phyloP scores from a whole-genome alignment of 169 alveolate species.

The Plasmodium chabaudi region DNA sequence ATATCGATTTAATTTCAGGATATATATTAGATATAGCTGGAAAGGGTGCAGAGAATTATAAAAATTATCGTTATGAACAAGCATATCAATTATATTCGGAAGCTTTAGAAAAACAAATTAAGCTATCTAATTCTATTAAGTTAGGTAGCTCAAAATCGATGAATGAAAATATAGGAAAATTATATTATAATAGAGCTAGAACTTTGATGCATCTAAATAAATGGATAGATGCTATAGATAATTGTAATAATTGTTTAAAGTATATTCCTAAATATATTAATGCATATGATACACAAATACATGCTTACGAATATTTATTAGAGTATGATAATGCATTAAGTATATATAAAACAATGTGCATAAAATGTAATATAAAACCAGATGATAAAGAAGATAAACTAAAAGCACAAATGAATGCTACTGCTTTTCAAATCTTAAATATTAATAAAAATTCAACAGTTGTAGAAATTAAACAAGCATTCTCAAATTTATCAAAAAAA shows the following conservation, averaged over 20 bases:
- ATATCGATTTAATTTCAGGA: slow-evolving; percentile 75
- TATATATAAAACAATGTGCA: slow-evolving; percentile 77
- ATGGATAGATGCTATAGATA: slow-evolving; percentile 84
- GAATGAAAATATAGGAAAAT: slow-evolving; percentile 82
- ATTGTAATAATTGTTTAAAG: slow-evolving; percentile 82
- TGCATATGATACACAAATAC: slow-evolving; percentile 84
- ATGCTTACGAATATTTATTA: slow-evolving; percentile 82
- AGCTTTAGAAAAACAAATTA: slow-evolving; percentile 81
- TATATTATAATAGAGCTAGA: slow-evolving; percentile 85
- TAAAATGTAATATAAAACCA: slow-evolving; percentile 81
- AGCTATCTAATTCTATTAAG: slow-evolving; percentile 30
- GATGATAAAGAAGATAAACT: slow-evolving; percentile 79
- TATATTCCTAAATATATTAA: slow-evolving; percentile 83
- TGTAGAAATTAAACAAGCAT: slow-evolving; percentile 82
- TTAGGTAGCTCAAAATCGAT: slow-evolving; percentile 38
- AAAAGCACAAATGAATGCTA: slow-evolving; percentile 81
- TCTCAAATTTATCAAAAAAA: slow-evolving; percentile 80
- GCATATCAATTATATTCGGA: slow-evolving; percentile 81
- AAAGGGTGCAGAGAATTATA: slow-evolving; percentile 82
- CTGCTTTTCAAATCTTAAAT: slow-evolving; percentile 82
- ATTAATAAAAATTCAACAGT: slow-evolving; percentile 76
- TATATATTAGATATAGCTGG: slow-evolving; percentile 81
- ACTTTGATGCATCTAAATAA: slow-evolving; percentile 82
- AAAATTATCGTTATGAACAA: slow-evolving; percentile 65
- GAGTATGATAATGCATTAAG: slow-evolving; percentile 83